Evolutionary conservation across 805 yeast species (phyloP).

Genomic region (Candida lessepsii): DNA sequence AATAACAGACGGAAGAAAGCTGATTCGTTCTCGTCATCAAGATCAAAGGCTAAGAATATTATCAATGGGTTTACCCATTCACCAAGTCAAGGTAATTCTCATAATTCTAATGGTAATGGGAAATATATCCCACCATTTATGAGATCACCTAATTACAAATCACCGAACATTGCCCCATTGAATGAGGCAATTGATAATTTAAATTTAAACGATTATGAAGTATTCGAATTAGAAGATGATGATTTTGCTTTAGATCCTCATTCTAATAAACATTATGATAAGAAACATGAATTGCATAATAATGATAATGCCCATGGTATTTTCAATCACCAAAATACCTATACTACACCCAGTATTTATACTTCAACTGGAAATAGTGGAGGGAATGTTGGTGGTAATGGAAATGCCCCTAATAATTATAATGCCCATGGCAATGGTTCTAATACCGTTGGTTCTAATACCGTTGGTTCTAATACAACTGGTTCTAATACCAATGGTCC

Average conservation of each 20-base stretch:
- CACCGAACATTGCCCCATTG: constrained; percentile 34
- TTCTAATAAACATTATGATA: constrained; percentile 8
- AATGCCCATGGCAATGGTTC: no score
- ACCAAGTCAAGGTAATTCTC: background rate
- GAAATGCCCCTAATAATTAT: no score
- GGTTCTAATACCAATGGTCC: background rate
- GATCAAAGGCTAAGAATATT: constrained; percentile 12
- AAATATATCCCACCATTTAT: constrained; percentile 44
- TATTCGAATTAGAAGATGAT: constrained; percentile 45
- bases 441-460: no score
- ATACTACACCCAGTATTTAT: no score
- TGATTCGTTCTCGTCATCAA: constrained; percentile 22
- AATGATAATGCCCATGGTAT: constrained; percentile 2
- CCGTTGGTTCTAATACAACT: background rate
- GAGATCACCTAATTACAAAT: constrained; percentile 36
- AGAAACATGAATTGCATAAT: constrained; percentile 3
- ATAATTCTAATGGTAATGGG: constrained; percentile 19
- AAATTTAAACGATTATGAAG: constrained; percentile 30
- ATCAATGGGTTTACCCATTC: constrained; percentile 3
- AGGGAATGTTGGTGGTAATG: no score
- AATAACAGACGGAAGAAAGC: constrained; percentile 20
- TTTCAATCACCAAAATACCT: no score
- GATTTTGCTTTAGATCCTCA: constrained; percentile 25
- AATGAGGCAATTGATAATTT: constrained; percentile 38
- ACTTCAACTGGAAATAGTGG: no score